These are phyloP conservation scores for Penicillium sp. DNA, from an alignment of 2,329 filamentous ascomycete species.

Conservation along the genomic window DNA sequence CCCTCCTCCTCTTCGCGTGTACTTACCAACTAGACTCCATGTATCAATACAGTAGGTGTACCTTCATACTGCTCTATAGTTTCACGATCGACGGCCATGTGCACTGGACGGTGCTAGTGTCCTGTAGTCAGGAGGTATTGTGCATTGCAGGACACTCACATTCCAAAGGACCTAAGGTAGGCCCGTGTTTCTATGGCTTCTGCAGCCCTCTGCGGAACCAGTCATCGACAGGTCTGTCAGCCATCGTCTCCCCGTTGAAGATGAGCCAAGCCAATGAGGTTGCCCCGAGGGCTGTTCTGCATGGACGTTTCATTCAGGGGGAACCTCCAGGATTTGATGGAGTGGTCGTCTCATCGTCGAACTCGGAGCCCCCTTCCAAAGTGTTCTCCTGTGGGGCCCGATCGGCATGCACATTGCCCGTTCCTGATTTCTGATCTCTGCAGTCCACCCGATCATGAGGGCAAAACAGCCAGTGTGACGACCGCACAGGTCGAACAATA, in stretches of 20 bases:
- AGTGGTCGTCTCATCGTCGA: conserved; percentile 5
- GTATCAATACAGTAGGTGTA: too few species aligned
- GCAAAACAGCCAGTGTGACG: conserved; percentile 12
- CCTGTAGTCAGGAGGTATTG: too few species aligned
- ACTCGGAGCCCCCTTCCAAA: background rate
- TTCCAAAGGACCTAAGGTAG: too few species aligned
- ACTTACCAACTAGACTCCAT: too few species aligned
- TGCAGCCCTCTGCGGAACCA: conserved; percentile 5
- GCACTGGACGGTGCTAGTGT: too few species aligned
- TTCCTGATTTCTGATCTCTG: conserved; percentile 9
- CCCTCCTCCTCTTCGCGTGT: too few species aligned
- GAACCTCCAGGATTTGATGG: background rate
- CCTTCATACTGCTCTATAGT: too few species aligned
- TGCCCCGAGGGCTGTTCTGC: background rate
- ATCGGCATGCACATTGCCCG: conserved; percentile 15
- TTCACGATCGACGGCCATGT: too few species aligned
- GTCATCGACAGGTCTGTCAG: background rate
- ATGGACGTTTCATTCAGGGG: too few species aligned
- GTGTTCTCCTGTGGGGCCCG: conserved; percentile 9
- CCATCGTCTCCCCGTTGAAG: conserved; percentile 3
- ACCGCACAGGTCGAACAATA: background rate
- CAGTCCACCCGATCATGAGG: conserved; percentile 16
- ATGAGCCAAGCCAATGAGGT: background rate
- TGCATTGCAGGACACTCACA: too few species aligned
- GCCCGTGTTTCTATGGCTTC: conserved; percentile 2